These are phyloP conservation scores for Silybum marianum DNA, from an alignment of 129 eudicot species.

Conservation along the genomic window DNA sequence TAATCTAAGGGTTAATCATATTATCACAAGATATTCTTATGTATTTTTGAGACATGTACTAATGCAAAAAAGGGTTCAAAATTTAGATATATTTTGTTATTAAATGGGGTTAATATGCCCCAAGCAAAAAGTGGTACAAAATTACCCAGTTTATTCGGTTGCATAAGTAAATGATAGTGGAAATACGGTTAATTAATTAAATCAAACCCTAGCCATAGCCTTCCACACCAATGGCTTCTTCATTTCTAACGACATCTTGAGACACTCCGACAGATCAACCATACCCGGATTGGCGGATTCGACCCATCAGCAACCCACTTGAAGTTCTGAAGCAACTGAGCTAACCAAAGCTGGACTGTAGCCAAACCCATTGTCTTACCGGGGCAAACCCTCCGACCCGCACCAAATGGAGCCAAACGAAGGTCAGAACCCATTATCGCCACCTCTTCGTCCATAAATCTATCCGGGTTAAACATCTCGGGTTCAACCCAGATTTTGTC, in stretches of 20 bases:
- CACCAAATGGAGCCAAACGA: constrained; percentile 70
- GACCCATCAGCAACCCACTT: constrained; percentile 42
- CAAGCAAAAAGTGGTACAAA: neutral
- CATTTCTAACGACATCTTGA: constrained; percentile 74
- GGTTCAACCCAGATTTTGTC: constrained; percentile 53
- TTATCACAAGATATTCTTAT: too few species aligned
- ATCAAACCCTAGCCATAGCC: constrained; percentile 51
- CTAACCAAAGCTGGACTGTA: constrained; percentile 71
- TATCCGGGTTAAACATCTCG: constrained; percentile 49
- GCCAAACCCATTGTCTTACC: constrained; percentile 73
- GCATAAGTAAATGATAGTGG: neutral
- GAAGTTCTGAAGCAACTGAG: constrained; percentile 61
- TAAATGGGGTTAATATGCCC: neutral
- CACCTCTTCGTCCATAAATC: constrained; percentile 64
- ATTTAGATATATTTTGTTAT: too few species aligned
- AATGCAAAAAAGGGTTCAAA: too few species aligned
- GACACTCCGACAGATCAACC: constrained; percentile 64
- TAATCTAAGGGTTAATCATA: too few species aligned
- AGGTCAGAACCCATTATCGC: constrained; percentile 73
- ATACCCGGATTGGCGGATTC: constrained; percentile 15
- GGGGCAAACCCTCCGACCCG: constrained; percentile 82
- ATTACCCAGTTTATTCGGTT: neutral
- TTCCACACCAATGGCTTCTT: constrained; percentile 60
- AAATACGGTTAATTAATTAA: neutral
- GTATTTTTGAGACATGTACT: too few species aligned